Evolutionary conservation across 2,329 filamentous ascomycete genomes (phyloP).

Genomic region (Fusarium hainanense): DNA sequence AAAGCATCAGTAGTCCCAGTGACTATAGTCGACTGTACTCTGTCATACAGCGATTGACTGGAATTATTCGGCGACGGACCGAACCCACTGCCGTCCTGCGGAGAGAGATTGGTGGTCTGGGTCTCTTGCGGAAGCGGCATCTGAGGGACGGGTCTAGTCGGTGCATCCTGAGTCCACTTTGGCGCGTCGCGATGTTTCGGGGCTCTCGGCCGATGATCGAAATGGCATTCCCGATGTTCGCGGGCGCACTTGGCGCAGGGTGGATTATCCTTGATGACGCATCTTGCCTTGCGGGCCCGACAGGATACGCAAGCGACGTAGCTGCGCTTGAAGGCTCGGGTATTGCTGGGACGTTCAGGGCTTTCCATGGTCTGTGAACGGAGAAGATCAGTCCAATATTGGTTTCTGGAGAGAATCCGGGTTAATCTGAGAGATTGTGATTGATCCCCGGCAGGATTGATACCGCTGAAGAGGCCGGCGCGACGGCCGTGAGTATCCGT

Average conservation of each 20-base stretch:
- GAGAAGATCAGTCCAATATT: background rate
- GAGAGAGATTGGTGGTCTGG: background rate
- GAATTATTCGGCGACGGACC: conserved; percentile 3
- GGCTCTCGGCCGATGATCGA: conserved; percentile 20
- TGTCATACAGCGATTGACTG: conserved; percentile 9
- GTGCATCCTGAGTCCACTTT: conserved; percentile 17
- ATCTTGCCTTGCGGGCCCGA: conserved; percentile 29
- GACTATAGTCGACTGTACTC: conserved; percentile 27
- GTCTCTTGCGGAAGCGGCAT: background rate
- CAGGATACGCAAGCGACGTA: conserved; percentile 35
- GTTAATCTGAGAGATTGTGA: background rate
- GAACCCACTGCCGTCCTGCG: background rate
- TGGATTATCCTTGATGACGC: conserved; percentile 32
- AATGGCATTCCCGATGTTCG: conserved; percentile 30
- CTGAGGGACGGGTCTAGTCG: background rate
- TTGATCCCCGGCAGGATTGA: background rate
- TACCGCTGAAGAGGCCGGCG: background rate
- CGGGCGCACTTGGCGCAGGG: conserved; percentile 32
- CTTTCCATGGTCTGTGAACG: conserved; percentile 11
- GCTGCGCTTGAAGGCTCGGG: conserved; percentile 30
- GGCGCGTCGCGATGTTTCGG: conserved; percentile 25
- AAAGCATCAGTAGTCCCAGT: conserved; percentile 31
- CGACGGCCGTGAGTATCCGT: conserved; percentile 17
- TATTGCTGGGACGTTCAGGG: conserved; percentile 9
- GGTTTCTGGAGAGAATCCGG: background rate